These are phyloP conservation scores for Phytomonas sp. DNA, from an alignment of 208 protist genomes.

Conservation along the genomic window DNA sequence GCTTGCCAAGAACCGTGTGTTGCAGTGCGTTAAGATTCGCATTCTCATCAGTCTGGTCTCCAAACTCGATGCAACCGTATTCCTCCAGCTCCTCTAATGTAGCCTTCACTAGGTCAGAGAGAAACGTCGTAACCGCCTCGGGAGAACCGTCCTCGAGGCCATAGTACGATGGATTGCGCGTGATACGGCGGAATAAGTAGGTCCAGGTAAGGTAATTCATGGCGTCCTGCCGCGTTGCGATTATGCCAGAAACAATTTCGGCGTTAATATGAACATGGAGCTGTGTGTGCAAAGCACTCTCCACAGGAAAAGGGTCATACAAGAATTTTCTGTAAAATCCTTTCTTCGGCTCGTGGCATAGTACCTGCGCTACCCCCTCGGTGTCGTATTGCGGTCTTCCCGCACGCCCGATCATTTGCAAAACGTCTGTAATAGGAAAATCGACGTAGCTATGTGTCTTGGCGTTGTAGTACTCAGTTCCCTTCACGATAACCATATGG, in stretches of 20 bases:
- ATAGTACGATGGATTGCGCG: slow-evolving; percentile 98
- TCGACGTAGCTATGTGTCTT: slow-evolving; percentile 97
- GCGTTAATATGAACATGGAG: slow-evolving; percentile 99
- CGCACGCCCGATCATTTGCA: slow-evolving; percentile 99
- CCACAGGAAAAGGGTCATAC: slow-evolving; percentile 99
- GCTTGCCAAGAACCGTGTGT: slow-evolving; percentile 90
- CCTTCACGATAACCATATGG: slow-evolving; percentile 99
- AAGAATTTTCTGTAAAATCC: slow-evolving; percentile 99
- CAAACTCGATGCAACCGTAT: slow-evolving; percentile 76
- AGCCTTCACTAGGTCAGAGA: slow-evolving; percentile 74
- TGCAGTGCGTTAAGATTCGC: slow-evolving; percentile 55
- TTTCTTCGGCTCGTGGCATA: slow-evolving; percentile 98
- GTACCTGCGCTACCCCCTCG: slow-evolving; percentile 93
- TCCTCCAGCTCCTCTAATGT: slow-evolving; percentile 76
- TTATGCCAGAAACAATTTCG: slow-evolving; percentile 95
- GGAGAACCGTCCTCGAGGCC: slow-evolving; percentile 89
- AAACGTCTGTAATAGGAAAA: slow-evolving; percentile 98
- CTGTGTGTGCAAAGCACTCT: slow-evolving; percentile 92
- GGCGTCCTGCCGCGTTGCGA: slow-evolving; percentile 91
- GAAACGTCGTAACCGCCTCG: slow-evolving; percentile 77
- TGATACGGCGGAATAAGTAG: slow-evolving; percentile 97
- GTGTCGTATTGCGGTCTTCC: slow-evolving; percentile 97
- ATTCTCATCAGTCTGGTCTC: slow-evolving; percentile 31
- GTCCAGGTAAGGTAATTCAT: slow-evolving; percentile 99
- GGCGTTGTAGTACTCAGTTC: slow-evolving; percentile 99